Evolutionary conservation across 352 stramenopile species (phyloP).

Genomic region (Bremia lactucae): DNA sequence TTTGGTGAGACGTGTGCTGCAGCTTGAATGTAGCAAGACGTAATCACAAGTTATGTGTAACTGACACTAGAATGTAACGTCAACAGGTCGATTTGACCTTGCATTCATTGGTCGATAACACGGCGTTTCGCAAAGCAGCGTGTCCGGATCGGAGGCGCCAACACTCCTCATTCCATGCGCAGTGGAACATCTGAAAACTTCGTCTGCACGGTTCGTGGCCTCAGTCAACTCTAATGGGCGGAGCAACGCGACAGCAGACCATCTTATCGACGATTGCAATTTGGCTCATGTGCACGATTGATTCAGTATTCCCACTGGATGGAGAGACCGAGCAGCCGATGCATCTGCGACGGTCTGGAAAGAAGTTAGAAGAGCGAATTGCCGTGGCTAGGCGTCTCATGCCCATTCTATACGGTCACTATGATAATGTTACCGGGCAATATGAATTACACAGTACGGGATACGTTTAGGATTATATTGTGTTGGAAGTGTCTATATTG

Average conservation of each 20-base stretch:
- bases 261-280: constrained; percentile 8
- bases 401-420: constrained; percentile 12
- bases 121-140: too few relatives aligned
- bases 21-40: too few relatives aligned
- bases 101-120: too few relatives aligned
- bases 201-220: too few relatives aligned
- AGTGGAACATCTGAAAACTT: too few relatives aligned
- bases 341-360: constrained; percentile 1
- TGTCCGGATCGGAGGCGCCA: too few relatives aligned
- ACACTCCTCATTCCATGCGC: too few relatives aligned
- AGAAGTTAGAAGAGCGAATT: constrained; percentile 1
- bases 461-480: not conserved
- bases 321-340: not conserved
- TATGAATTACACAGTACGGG: constrained; percentile 14
- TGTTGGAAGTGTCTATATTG: not conserved
- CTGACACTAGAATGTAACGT: too few relatives aligned
- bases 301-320: not conserved
- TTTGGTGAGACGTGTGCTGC: too few relatives aligned
- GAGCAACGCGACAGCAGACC: constrained; percentile 4
- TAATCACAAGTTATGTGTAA: too few relatives aligned
- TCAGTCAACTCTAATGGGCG: too few relatives aligned
- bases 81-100: too few relatives aligned
- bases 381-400: constrained; percentile 7
- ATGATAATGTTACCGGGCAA: constrained; percentile 6
- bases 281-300: constrained; percentile 6